These are phyloP conservation scores for Scedosporium dehoogii DNA, from an alignment of 2,329 filamentous ascomycete species.

Conservation along the genomic window DNA sequence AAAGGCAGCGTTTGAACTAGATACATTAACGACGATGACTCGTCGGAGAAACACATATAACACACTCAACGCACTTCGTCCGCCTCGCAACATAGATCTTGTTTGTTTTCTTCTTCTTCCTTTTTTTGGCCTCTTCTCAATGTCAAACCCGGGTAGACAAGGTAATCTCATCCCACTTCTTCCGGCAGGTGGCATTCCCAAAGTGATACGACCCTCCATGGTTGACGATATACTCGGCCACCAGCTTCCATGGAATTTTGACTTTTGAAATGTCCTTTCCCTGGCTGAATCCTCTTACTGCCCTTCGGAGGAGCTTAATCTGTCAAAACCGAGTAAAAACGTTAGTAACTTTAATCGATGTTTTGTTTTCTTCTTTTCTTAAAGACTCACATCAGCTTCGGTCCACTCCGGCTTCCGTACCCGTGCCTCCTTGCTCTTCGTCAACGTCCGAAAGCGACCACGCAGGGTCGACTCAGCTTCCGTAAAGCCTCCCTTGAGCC, in stretches of 20 bases:
- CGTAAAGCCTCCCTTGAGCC: conserved; percentile 38
- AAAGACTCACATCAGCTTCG: conserved; percentile 48
- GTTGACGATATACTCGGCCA: conserved; percentile 40
- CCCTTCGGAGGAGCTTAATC: conserved; percentile 34
- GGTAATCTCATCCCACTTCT: conserved; percentile 42
- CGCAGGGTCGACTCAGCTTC: conserved; percentile 66
- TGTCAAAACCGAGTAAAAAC: conserved; percentile 13
- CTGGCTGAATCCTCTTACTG: conserved; percentile 28
- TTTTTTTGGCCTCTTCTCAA: too few species aligned
- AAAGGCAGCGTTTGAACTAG: too few species aligned
- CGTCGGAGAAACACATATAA: too few species aligned
- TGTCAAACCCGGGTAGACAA: neutral
- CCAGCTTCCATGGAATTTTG: conserved; percentile 46
- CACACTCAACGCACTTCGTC: too few species aligned
- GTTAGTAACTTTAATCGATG: neutral
- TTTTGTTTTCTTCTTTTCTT: too few species aligned
- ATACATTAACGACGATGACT: too few species aligned
- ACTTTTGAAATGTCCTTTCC: conserved; percentile 17
- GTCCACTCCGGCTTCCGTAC: conserved; percentile 59
- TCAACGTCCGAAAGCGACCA: conserved; percentile 56
- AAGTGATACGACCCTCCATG: conserved; percentile 49
- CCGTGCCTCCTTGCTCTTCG: conserved; percentile 50
- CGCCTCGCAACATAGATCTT: too few species aligned
- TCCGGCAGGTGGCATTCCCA: conserved; percentile 47
- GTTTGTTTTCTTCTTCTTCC: too few species aligned